These are phyloP conservation scores for Hysterangium stoloniferum DNA, from an alignment of 768 basidiomycete species.

Conservation along the genomic window DNA sequence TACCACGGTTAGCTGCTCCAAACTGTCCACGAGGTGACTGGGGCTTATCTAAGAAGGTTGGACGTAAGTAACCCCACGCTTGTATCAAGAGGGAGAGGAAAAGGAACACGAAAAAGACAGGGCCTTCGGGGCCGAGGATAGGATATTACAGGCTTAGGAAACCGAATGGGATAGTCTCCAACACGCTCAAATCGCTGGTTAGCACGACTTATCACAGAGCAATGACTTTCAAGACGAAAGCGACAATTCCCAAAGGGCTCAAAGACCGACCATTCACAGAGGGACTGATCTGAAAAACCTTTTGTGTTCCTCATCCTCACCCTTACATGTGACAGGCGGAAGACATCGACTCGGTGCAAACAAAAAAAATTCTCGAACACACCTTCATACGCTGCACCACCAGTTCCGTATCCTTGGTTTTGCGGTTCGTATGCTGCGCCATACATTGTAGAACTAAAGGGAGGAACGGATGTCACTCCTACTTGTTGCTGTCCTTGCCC, in stretches of 20 bases:
- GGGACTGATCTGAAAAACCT: not conserved
- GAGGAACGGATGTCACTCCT: slow-evolving; percentile 29
- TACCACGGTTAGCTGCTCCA: slow-evolving; percentile 2
- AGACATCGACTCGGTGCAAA: not conserved
- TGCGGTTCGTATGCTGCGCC: slow-evolving; percentile 20
- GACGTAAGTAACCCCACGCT: slow-evolving; percentile 3
- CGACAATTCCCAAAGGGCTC: not conserved
- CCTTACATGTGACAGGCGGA: not conserved
- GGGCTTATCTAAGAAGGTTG: slow-evolving; percentile 7
- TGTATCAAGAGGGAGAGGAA: slow-evolving; percentile 3
- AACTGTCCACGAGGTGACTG: slow-evolving; percentile 10
- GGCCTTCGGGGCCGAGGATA: too few species aligned
- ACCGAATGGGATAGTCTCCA: too few species aligned
- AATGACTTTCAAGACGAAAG: too few species aligned
- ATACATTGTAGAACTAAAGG: slow-evolving; percentile 33
- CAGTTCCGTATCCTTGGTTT: slow-evolving; percentile 39
- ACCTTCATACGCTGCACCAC: slow-evolving; percentile 72
- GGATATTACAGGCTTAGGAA: too few species aligned
- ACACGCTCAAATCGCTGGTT: too few species aligned
- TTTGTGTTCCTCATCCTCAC: slow-evolving; percentile 11
- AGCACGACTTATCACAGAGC: too few species aligned
- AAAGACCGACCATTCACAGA: not conserved
- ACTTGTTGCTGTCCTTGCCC: slow-evolving; percentile 8
- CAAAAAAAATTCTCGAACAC: slow-evolving; percentile 30
- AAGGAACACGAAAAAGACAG: slow-evolving; percentile 9